Conservation (phyloP, 164 flowering plant genomes). For the Aristolochia californica region DNA sequence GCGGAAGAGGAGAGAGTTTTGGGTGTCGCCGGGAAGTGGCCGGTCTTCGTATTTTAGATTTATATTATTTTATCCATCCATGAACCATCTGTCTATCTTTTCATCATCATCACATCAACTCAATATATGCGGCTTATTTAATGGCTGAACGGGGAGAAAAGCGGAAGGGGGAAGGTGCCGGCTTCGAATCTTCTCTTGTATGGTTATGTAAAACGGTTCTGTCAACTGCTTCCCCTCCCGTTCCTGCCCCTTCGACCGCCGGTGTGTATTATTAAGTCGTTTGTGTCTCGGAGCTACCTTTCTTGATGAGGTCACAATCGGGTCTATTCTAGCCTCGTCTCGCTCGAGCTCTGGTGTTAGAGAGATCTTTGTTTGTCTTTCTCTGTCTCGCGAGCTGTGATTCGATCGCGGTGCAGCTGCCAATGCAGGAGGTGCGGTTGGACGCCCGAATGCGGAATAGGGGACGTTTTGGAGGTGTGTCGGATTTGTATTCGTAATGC, state of each 20-base stretch:
- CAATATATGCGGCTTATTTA: background rate
- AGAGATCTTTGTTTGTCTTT: background rate
- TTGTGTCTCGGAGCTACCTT: too few species aligned
- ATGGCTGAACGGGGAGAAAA: background rate
- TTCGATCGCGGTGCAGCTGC: background rate
- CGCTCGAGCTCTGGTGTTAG: too few species aligned
- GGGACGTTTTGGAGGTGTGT: background rate
- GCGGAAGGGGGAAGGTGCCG: background rate
- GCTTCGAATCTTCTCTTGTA: background rate
- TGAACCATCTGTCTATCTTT: too few species aligned
- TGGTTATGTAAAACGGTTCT: background rate
- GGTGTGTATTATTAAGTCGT: slow-evolving; percentile 4
- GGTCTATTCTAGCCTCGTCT: too few species aligned
- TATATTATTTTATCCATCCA: too few species aligned
- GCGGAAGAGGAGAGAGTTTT: too few species aligned
- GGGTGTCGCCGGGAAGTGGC: too few species aligned
- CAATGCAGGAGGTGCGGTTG: background rate
- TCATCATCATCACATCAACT: too few species aligned
- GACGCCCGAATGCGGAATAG: background rate
- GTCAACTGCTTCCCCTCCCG: background rate
- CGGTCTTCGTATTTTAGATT: too few species aligned
- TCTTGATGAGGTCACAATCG: too few species aligned
- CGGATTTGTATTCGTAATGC: slow-evolving; percentile 31
- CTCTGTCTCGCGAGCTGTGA: background rate
- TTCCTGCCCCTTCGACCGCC: slow-evolving; percentile 8